phyloP scores from a whole-genome alignment of 164 flowering plant species.

The Echeveria elegans region DNA sequence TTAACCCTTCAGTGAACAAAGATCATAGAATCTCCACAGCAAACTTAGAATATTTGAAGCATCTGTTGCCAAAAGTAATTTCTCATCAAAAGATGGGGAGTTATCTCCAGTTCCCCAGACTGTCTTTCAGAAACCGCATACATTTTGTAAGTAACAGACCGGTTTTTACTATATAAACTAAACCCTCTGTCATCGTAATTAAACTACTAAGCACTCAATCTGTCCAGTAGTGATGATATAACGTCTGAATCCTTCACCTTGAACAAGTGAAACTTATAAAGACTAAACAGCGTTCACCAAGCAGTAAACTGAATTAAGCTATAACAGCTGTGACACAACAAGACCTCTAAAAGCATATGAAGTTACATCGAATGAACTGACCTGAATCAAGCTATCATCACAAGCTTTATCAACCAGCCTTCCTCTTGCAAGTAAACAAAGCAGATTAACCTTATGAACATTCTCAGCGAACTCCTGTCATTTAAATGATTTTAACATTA shows the following conservation, averaged over 20 bases:
- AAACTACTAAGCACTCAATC: not conserved
- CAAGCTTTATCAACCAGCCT: slow-evolving; percentile 78
- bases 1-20: not conserved
- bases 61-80: not conserved
- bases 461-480: slow-evolving; percentile 78
- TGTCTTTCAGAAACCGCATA: not conserved
- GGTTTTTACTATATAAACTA: not conserved
- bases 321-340: not conserved
- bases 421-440: slow-evolving; percentile 86
- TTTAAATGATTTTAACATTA: not conserved
- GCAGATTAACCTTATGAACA: slow-evolving; percentile 83
- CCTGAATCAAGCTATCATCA: slow-evolving; percentile 90
- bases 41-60: not conserved
- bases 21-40: not conserved
- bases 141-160: not conserved
- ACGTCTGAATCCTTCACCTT: not conserved
- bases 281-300: not conserved
- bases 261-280: not conserved
- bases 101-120: not conserved
- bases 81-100: not conserved
- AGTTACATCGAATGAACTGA: slow-evolving; percentile 15
- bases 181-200: too few relatives aligned
- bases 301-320: not conserved
- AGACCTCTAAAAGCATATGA: not conserved
- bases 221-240: too few relatives aligned